A percentile compares a stretch with the other conserved stretches of the same genome.
Conservation (phyloP, 2,329 filamentous ascomycete species). For the Penicillium sp. region DNA sequence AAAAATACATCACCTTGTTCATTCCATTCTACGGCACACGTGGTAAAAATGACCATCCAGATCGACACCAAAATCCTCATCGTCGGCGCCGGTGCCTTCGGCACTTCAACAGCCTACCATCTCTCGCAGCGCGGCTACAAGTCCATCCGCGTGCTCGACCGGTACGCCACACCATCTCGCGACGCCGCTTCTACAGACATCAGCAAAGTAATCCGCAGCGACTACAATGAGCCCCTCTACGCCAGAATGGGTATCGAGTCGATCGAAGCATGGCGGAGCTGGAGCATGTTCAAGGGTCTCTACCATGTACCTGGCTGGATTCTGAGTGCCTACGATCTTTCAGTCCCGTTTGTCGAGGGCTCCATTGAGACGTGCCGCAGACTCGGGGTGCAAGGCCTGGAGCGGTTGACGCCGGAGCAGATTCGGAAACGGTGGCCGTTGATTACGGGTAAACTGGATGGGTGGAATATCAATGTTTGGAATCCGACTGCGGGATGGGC, state of each 20-base stretch:
- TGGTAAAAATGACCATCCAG: not conserved
- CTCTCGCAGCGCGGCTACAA: slow-evolving; percentile 50
- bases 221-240: slow-evolving; percentile 64
- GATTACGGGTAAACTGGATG: slow-evolving; percentile 10
- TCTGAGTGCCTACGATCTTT: slow-evolving; percentile 31
- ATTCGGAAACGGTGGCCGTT: slow-evolving; percentile 51
- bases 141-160: slow-evolving; percentile 56
- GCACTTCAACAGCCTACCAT: slow-evolving; percentile 62
- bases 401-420: slow-evolving; percentile 21
- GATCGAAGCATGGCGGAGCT: slow-evolving; percentile 53
- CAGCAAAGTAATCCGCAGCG: slow-evolving; percentile 68
- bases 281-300: slow-evolving; percentile 47
- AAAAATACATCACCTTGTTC: not conserved
- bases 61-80: slow-evolving; percentile 45
- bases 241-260: slow-evolving; percentile 63
- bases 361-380: slow-evolving; percentile 7
- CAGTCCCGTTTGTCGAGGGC: slow-evolving; percentile 9
- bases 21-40: not conserved
- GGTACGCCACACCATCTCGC: slow-evolving; percentile 47
- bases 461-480: slow-evolving; percentile 14
- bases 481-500: slow-evolving; percentile 54
- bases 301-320: slow-evolving; percentile 61
- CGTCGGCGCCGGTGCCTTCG: slow-evolving; percentile 63
- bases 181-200: slow-evolving; percentile 66
- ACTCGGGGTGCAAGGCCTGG: slow-evolving; percentile 1